Evolutionary conservation across 805 yeast species (phyloP), one percentile per base, ranked within the genome.

Genomic region (Citeromyces nyonsensis): DNA sequence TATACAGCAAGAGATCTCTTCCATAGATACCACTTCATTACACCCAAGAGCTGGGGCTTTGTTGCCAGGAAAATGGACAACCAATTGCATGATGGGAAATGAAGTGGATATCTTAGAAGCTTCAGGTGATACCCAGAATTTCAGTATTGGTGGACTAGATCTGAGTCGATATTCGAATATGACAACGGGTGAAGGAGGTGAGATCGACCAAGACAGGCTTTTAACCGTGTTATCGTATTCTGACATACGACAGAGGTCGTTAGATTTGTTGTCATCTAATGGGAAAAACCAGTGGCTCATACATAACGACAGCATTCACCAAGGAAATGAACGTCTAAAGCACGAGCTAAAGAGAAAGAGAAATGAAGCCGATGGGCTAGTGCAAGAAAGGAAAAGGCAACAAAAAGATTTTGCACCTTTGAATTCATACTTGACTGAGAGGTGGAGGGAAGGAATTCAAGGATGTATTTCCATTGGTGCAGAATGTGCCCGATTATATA

Each of bases 371-470:
- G 65, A 64, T 5, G 67, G 61, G 4, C 35, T 69, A 10, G 58
- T 63, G 30, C 38, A 33, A 9, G 51, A 50, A 15, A 48, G 83
- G 15, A 57, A 63, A 38, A 47, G 45, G 24, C 43, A 59, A 31
- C 74, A 73, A 46, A 22, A 41, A 4, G 57, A 62, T 11, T 61
- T 54, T 33, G 52, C 55, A 38, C 69, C 72, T 0, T 55, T 59
- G 15, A 45, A 62, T 34, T 60, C 58, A 24, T 64, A 63, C 36
- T 49, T 69, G 34, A 47, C 52, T n/a, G 52, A 57, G 7, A 52
- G 67, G 40, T 71, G 80, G 78, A 53, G 50, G 29, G 67, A 65
- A 6, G 66, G 63, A 15, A 46, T 73, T 18, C 53, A 56, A 31
- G 51, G 52, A 30, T 43, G 53, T 30, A 49, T 61, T 20, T 59